These are phyloP conservation scores for Dioszegia crocea DNA, from an alignment of 768 basidiomycete genomes.

Conservation along the genomic window DNA sequence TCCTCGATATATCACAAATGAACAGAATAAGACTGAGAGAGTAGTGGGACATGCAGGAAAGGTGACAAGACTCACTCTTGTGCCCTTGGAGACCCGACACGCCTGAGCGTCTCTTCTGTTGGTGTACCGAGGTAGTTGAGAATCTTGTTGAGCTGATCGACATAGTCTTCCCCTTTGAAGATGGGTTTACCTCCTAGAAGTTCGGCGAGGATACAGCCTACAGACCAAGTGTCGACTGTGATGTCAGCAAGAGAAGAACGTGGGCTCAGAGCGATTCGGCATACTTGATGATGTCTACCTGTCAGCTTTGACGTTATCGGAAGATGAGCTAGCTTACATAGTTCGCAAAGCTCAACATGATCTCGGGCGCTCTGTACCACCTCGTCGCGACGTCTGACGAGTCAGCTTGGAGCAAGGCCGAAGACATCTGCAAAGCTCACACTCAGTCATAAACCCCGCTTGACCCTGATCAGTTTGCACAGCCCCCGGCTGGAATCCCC, in stretches of 20 bases:
- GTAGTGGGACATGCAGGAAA: too few relatives aligned
- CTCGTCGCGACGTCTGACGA: constrained; percentile 69
- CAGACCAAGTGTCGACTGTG: constrained; percentile 53
- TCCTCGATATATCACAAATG: too few relatives aligned
- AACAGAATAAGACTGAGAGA: too few relatives aligned
- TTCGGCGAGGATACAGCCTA: constrained; percentile 55
- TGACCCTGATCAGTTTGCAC: constrained; percentile 57
- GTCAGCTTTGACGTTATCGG: constrained; percentile 17
- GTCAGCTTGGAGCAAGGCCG: not conserved
- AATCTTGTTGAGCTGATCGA: constrained; percentile 97
- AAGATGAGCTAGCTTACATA: constrained; percentile 54
- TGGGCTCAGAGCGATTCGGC: constrained; percentile 4
- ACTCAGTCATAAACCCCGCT: constrained; percentile 96
- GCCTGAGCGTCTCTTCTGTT: constrained; percentile 88
- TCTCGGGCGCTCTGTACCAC: constrained; percentile 98
- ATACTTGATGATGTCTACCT: constrained; percentile 49
- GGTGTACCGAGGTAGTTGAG: constrained; percentile 97
- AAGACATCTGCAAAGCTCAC: constrained; percentile 52
- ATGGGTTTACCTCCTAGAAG: constrained; percentile 53
- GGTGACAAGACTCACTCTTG: constrained; percentile 38
- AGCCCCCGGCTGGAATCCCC: constrained; percentile 76
- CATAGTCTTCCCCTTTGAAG: constrained; percentile 60
- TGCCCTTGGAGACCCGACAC: constrained; percentile 87
- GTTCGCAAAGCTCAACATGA: constrained; percentile 74
- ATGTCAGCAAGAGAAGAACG: constrained; percentile 49